Evolutionary conservation across 306 rosid genomes (phyloP), one percentile per base, ranked within the genome.

Genomic region (Gynostemma pentaphyllum): DNA sequence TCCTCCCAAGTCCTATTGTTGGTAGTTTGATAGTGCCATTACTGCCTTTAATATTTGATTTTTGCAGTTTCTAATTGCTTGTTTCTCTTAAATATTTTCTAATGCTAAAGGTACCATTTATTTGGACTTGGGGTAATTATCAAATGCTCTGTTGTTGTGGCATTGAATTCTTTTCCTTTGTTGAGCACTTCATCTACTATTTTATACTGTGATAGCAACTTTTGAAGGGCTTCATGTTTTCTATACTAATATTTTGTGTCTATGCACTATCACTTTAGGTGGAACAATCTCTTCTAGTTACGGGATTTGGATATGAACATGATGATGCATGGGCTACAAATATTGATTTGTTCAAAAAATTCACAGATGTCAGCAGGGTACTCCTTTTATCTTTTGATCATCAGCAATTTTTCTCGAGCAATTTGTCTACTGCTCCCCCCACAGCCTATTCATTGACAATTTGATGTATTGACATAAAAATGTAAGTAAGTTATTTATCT

Each of bases 291-390:
- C 98, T 92, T 77, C 81, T 92, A 30, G 95, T 92, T 64, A 92
- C 98, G 24, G 98, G 96, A 54, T 92, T 92, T 74, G 98, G 98
- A 60, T 92, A 92, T 71, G 98, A 92, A 22, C 98, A 88, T 19
- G 98, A 92, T 68, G 92, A 83, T 48, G 85, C 95, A 45, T 92
- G 98, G 98, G 65, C 89, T 71, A 82, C 96, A 64, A 92, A 92
- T 78, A 79, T 92, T 9, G 87, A 86, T 26, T 76, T 92, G 47
- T 91, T 92, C 69, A 92, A 86, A 78, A 83, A 92, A 63, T 92
- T 92, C 73, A 88, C 98, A 4, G 96, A 92, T 64, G 66, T 92
- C 83, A 92, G 98, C 95, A 81, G 95, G 95, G 96, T 91, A 87
- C 18, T 60, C 42, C 24, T 41, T 48, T 61, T 37, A 34, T 19